Conservation (phyloP, 2,329 filamentous ascomycete genomes). For the Fusarium marasasianum region DNA sequence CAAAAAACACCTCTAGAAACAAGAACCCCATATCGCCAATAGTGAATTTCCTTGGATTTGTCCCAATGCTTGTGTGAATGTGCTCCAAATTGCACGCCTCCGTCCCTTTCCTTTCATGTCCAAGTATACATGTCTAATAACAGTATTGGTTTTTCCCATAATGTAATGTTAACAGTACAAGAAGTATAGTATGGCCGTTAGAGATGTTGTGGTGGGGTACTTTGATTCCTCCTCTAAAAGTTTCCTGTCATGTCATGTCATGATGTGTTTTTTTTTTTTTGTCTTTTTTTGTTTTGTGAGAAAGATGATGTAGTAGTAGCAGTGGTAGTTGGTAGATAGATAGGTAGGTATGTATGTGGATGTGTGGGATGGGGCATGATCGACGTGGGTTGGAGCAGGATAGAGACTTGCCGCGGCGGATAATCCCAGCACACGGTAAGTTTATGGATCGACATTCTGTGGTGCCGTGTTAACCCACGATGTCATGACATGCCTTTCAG, state of each 20-base stretch:
- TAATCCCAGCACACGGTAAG: constrained; percentile 10
- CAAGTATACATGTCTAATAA: neutral
- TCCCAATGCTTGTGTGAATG: constrained; percentile 20
- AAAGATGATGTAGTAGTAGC: neutral
- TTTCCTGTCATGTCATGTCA: constrained; percentile 5
- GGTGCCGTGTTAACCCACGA: constrained; percentile 38
- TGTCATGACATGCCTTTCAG: constrained; percentile 22
- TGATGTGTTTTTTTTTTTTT: neutral
- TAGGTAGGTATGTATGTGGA: neutral
- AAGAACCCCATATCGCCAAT: constrained; percentile 22
- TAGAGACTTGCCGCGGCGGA: constrained; percentile 24
- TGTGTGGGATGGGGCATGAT: constrained; percentile 9
- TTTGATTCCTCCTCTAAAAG: constrained; percentile 17
- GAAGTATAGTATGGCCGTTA: constrained; percentile 14
- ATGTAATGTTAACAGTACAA: constrained; percentile 16
- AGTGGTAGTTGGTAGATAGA: neutral
- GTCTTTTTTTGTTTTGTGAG: neutral
- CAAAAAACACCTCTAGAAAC: constrained; percentile 18
- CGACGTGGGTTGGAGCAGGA: constrained; percentile 17
- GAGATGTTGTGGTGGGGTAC: neutral
- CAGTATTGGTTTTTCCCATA: constrained; percentile 3
- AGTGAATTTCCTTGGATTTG: constrained; percentile 5
- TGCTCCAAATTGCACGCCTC: constrained; percentile 11
- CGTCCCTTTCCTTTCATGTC: neutral
- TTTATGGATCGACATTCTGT: constrained; percentile 28